phyloP scores from a whole-genome alignment of 305 asterid species.

The Fraxinus floribunda region DNA sequence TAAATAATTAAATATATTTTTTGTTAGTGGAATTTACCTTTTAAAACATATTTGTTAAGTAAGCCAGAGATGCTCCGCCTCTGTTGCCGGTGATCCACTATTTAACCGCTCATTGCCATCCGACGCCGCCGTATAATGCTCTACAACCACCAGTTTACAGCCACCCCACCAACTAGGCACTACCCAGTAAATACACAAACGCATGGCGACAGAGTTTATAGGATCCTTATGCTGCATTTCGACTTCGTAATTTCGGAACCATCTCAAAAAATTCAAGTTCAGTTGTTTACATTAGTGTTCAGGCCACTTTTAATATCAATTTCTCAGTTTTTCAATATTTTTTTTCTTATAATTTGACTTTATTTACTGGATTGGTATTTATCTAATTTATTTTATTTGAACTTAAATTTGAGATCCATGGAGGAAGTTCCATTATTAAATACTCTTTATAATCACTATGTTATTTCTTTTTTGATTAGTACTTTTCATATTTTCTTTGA shows the following conservation, averaged over 20 bases:
- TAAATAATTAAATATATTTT: no score
- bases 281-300: background rate
- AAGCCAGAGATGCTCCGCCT: background rate
- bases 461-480: background rate
- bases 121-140: background rate
- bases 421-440: background rate
- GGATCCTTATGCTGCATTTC: background rate
- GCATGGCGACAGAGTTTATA: background rate
- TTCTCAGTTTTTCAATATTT: background rate
- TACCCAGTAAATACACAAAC: background rate
- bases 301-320: background rate
- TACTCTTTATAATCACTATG: background rate
- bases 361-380: background rate
- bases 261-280: background rate
- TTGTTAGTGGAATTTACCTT: background rate
- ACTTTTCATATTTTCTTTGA: background rate
- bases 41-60: background rate
- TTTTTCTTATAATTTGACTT: background rate
- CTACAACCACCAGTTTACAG: background rate
- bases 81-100: background rate
- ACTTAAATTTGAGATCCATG: background rate
- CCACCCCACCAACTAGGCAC: background rate
- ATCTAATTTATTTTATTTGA: background rate
- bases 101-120: background rate
- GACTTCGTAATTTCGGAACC: background rate